Conservation (phyloP, 305 asterid genomes). For the Fraxinus velutina region DNA sequence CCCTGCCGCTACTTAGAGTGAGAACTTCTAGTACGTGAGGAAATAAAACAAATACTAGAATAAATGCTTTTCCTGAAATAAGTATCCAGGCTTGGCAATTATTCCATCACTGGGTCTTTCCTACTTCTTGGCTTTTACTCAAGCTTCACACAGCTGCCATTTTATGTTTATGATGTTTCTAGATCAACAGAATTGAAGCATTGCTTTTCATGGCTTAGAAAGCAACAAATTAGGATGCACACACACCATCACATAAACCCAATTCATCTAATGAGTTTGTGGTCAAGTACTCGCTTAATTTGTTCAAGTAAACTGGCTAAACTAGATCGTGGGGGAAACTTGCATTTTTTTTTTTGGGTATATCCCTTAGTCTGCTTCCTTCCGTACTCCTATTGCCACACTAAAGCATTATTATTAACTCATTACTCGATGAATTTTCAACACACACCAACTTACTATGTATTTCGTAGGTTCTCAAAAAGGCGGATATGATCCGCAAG, state of each 20-base stretch:
- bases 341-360: not conserved
- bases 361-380: not conserved
- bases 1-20: not conserved
- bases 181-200: not conserved
- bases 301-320: not conserved
- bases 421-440: not conserved
- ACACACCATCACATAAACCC: not conserved
- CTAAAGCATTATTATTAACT: not conserved
- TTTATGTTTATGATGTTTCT: not conserved
- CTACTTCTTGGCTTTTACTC: not conserved
- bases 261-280: not conserved
- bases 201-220: not conserved
- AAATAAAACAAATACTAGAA: not conserved
- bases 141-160: not conserved
- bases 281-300: not conserved
- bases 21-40: not conserved
- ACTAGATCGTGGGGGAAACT: not conserved
- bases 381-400: not conserved
- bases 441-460: not conserved
- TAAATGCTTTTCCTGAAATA: not conserved
- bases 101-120: not conserved
- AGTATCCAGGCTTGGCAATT: not conserved
- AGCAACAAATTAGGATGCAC: not conserved
- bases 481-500: slow-evolving; percentile 99
- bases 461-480: slow-evolving; percentile 75